Evolutionary conservation across 1,284 basidiomycete species (phyloP).

Genomic region (Meira nashicola): DNA sequence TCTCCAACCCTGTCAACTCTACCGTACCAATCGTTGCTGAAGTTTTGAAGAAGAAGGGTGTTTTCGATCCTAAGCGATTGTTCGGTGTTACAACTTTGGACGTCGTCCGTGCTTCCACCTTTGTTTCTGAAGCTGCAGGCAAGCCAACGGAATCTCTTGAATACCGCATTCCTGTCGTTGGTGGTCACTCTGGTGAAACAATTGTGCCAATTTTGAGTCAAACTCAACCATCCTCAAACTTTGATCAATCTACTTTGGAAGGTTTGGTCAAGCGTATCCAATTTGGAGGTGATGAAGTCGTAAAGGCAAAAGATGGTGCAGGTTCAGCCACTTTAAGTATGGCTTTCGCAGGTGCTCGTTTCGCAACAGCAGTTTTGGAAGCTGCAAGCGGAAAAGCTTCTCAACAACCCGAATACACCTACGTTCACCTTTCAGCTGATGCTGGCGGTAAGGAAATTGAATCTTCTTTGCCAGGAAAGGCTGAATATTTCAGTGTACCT

Average conservation of each 20-base stretch:
- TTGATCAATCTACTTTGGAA: slow-evolving; percentile 57
- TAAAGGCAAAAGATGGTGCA: slow-evolving; percentile 81
- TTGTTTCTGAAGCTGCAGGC: slow-evolving; percentile 75
- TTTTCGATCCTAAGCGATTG: slow-evolving; percentile 76
- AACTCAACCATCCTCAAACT: slow-evolving; percentile 53
- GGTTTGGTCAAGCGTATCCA: slow-evolving; percentile 79
- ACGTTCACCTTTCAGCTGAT: slow-evolving; percentile 47
- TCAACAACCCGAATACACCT: slow-evolving; percentile 42
- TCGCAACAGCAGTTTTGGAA: slow-evolving; percentile 43
- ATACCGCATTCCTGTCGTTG: slow-evolving; percentile 74
- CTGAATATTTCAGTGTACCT: slow-evolving; percentile 49
- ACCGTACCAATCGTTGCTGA: slow-evolving; percentile 96
- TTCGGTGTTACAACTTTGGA: slow-evolving; percentile 98
- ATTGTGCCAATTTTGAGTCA: slow-evolving; percentile 94
- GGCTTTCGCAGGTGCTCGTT: slow-evolving; percentile 64
- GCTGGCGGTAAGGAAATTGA: slow-evolving; percentile 39
- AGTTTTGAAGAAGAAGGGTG: slow-evolving; percentile 84
- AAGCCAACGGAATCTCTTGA: slow-evolving; percentile 60
- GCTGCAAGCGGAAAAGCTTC: slow-evolving; percentile 41
- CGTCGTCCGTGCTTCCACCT: slow-evolving; percentile 92
- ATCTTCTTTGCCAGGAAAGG: slow-evolving; percentile 37
- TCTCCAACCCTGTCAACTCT: slow-evolving; percentile 92
- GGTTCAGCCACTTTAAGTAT: slow-evolving; percentile 85
- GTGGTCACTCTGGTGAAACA: slow-evolving; percentile 92
- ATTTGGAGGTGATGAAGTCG: slow-evolving; percentile 87